These are phyloP conservation scores for Flaveria robusta DNA, from an alignment of 129 eudicot species.

Conservation along the genomic window DNA sequence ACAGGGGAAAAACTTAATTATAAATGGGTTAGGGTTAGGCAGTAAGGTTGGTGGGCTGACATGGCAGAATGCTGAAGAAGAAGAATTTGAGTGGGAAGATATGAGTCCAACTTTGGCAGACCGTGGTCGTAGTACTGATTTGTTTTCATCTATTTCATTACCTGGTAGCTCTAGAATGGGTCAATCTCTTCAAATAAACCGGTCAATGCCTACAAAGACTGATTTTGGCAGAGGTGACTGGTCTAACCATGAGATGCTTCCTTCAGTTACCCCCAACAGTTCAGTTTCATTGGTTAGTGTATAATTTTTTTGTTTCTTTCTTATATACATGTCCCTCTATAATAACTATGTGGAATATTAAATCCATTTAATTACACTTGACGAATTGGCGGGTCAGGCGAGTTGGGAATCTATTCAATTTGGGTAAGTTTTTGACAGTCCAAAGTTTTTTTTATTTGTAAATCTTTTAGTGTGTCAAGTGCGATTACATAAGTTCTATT, in stretches of 20 bases:
- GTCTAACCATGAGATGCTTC: conserved; percentile 42
- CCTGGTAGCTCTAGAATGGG: conserved; percentile 41
- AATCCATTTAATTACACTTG: background rate
- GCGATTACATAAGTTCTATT: background rate
- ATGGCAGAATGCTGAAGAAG: conserved; percentile 95
- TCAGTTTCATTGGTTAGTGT: conserved; percentile 38
- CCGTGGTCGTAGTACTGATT: conserved; percentile 40
- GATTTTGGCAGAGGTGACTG: conserved; percentile 49
- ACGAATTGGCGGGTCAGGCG: background rate
- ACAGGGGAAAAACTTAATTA: conserved; percentile 22
- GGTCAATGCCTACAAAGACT: conserved; percentile 35
- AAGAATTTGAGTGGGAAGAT: conserved; percentile 94
- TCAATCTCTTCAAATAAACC: conserved; percentile 39
- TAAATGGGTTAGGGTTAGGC: conserved; percentile 48
- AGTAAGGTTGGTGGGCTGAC: conserved; percentile 41
- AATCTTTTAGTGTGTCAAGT: background rate
- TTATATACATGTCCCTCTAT: background rate
- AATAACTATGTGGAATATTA: background rate
- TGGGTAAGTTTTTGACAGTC: background rate
- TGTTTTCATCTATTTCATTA: conserved; percentile 33
- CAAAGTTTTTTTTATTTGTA: background rate
- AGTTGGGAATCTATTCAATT: background rate
- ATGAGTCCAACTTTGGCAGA: conserved; percentile 73
- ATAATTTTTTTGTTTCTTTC: conserved; percentile 18
- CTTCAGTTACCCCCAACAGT: conserved; percentile 40